These are phyloP conservation scores for Yamadazyma tumulicola DNA, from an alignment of 805 yeast genomes.

Conservation along the genomic window DNA sequence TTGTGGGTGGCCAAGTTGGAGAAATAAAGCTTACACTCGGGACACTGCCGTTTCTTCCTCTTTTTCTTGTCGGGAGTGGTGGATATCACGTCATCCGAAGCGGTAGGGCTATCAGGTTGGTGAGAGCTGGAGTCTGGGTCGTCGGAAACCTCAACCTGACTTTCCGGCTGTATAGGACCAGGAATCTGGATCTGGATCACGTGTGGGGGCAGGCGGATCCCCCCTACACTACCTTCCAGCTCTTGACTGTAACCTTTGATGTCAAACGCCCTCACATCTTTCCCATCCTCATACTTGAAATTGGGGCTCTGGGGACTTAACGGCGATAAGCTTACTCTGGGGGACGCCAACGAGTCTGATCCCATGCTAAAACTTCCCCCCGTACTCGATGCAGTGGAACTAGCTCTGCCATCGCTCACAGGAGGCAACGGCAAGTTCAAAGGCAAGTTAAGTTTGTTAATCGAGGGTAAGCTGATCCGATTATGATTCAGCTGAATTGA, in stretches of 20 bases:
- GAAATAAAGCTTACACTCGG: constrained; percentile 63
- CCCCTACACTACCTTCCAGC: not conserved
- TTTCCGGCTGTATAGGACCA: too few relatives aligned
- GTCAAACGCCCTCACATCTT: too few relatives aligned
- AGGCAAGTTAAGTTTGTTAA: constrained; percentile 6
- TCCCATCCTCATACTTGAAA: too few relatives aligned
- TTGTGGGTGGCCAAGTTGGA: constrained; percentile 82
- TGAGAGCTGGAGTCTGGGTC: not conserved
- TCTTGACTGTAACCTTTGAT: not conserved
- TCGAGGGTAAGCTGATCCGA: constrained; percentile 7
- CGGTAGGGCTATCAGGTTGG: not conserved
- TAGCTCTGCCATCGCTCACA: not conserved
- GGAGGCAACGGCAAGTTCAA: constrained; percentile 1
- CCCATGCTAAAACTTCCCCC: not conserved
- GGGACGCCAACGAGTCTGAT: not conserved
- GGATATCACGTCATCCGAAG: not conserved
- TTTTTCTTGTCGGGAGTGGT: constrained; percentile 3
- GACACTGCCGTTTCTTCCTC: constrained; percentile 68
- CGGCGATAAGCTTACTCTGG: not conserved
- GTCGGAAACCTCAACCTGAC: constrained; percentile 1
- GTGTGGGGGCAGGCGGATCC: too few relatives aligned
- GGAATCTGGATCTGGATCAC: too few relatives aligned
- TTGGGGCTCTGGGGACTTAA: not conserved
- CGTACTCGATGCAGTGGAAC: not conserved
- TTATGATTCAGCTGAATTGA: constrained; percentile 26